phyloP scores from a whole-genome alignment of 2,329 filamentous ascomycete genomes.

The Penicillium aurantiogriseum region DNA sequence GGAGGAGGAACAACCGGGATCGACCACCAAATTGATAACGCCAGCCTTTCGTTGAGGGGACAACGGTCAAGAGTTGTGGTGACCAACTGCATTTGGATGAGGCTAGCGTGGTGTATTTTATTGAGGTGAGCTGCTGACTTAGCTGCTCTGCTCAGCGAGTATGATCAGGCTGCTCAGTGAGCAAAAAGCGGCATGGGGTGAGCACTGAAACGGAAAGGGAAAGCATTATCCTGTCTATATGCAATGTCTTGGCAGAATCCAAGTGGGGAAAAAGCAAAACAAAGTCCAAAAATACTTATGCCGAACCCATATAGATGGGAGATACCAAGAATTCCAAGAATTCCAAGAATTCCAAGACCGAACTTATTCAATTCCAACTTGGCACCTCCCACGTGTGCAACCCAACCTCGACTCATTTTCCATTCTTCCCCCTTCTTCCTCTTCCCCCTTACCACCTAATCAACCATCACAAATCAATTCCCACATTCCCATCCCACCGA shows the following conservation, averaged over 20 bases:
- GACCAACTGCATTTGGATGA: background rate
- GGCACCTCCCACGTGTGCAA: background rate
- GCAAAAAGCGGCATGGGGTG: background rate
- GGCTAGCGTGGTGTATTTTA: constrained; percentile 1
- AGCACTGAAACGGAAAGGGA: background rate
- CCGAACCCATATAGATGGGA: background rate
- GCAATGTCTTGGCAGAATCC: background rate
- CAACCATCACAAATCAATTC: background rate
- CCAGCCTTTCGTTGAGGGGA: background rate
- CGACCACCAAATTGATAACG: background rate
- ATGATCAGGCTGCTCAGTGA: background rate
- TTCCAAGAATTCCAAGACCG: background rate
- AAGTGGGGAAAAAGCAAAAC: constrained; percentile 26
- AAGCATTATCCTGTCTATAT: background rate
- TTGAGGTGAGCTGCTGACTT: constrained; percentile 1
- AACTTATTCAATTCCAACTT: background rate
- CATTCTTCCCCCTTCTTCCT: background rate
- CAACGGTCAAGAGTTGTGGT: background rate
- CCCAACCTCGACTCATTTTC: background rate
- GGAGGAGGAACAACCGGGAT: background rate
- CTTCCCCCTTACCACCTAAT: background rate
- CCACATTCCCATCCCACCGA: background rate
- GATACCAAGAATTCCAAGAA: background rate
- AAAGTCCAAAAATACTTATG: constrained; percentile 3
- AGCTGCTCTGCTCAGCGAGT: background rate